Evolutionary conservation across 1,284 basidiomycete genomes (phyloP).

Genomic region (Phylloporus gajari): DNA sequence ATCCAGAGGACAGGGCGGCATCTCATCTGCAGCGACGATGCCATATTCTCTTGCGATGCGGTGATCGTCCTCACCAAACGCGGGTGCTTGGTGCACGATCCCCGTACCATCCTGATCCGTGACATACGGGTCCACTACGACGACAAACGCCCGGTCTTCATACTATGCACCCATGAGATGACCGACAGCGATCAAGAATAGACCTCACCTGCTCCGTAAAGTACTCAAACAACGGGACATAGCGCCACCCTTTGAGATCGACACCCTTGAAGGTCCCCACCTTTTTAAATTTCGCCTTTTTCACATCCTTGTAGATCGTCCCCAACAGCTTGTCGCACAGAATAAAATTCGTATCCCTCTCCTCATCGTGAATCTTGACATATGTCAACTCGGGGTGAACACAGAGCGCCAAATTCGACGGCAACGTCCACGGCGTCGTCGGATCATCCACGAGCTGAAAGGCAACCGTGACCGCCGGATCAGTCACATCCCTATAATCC

Average conservation of each 20-base stretch:
- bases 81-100: slow-evolving; percentile 98
- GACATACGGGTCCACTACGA: slow-evolving; percentile 93
- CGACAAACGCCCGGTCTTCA: slow-evolving; percentile 91
- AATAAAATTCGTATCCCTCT: slow-evolving; percentile 91
- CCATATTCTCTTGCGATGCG: slow-evolving; percentile 89
- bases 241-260: slow-evolving; percentile 97
- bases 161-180: slow-evolving; percentile 61
- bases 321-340: slow-evolving; percentile 89
- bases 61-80: slow-evolving; percentile 99
- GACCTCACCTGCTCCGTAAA: slow-evolving; percentile 87
- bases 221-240: slow-evolving; percentile 96
- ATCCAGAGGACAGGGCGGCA: slow-evolving; percentile 96
- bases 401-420: slow-evolving; percentile 94
- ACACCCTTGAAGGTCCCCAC: slow-evolving; percentile 86
- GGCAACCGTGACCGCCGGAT: slow-evolving; percentile 95
- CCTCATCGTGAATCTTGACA: slow-evolving; percentile 96
- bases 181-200: not conserved
- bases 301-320: slow-evolving; percentile 96
- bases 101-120: slow-evolving; percentile 95
- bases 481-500: slow-evolving; percentile 93
- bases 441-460: slow-evolving; percentile 96
- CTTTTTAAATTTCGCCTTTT: slow-evolving; percentile 97
- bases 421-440: slow-evolving; percentile 96
- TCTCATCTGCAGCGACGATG: slow-evolving; percentile 85
- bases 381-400: slow-evolving; percentile 97